A percentile compares a stretch with the other conserved stretches of the same genome.
Evolutionary conservation across 495 filamentous ascomycete species (phyloP).

Genomic region (Jackrogersella minutella): DNA sequence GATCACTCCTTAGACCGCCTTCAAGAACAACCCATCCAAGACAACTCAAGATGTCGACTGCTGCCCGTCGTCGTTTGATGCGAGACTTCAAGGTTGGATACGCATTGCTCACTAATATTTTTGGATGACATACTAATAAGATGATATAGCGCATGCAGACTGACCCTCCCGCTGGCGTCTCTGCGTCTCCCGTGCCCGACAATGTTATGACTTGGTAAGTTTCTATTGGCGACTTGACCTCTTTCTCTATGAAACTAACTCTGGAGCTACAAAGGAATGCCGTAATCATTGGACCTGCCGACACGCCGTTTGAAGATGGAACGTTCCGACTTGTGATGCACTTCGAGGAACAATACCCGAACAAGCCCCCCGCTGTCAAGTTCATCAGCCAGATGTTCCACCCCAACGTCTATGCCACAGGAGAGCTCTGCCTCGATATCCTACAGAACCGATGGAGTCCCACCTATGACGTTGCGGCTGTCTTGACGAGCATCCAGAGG

Average conservation of each 20-base stretch:
- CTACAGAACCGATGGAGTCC: constrained; percentile 98
- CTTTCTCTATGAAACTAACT: constrained; percentile 20
- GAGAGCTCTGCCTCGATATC: constrained; percentile 96
- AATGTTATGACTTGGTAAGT: constrained; percentile 99
- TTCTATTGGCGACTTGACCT: constrained; percentile 5
- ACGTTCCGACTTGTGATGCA: constrained; percentile 99
- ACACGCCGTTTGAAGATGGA: constrained; percentile 98
- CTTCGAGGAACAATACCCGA: constrained; percentile 98
- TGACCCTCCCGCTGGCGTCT: constrained; percentile 95
- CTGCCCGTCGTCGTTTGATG: constrained; percentile 94
- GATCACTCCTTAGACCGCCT: neutral
- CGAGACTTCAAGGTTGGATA: constrained; percentile 92
- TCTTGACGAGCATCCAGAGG: constrained; percentile 98
- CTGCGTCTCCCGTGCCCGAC: constrained; percentile 94
- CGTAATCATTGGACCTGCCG: constrained; percentile 96
- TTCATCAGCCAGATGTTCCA: constrained; percentile 99
- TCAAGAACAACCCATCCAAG: neutral
- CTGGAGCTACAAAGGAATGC: constrained; percentile 76
- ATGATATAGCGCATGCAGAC: constrained; percentile 94
- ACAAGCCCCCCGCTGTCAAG: constrained; percentile 96
- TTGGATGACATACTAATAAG: constrained; percentile 9
- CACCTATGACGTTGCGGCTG: constrained; percentile 97
- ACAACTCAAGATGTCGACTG: constrained; percentile 77
- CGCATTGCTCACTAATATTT: neutral
- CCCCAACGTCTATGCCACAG: constrained; percentile 96